A percentile compares a stretch with the other conserved stretches of the same genome.
Conservation (phyloP, 2,329 filamentous ascomycete genomes). For the Pyrenophora tritici-repentis region DNA sequence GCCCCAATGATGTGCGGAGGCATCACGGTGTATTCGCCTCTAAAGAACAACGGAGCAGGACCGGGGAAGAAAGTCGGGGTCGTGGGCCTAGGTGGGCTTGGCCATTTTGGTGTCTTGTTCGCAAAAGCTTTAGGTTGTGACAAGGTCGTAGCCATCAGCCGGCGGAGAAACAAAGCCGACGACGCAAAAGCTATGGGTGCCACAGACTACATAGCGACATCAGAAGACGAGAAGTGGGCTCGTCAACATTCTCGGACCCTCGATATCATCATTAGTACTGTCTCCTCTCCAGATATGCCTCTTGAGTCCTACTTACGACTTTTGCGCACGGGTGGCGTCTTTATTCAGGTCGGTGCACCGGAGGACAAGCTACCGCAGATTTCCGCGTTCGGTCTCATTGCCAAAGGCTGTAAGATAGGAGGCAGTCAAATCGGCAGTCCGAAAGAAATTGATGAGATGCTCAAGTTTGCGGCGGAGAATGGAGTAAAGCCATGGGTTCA, state of each 20-base stretch:
- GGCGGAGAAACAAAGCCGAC: conserved; percentile 61
- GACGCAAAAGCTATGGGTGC: conserved; percentile 68
- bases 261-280: conserved; percentile 65
- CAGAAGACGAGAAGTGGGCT: conserved; percentile 56
- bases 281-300: conserved; percentile 65
- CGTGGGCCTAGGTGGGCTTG: conserved; percentile 73
- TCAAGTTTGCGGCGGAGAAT: conserved; percentile 63
- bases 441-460: conserved; percentile 64
- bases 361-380: conserved; percentile 62
- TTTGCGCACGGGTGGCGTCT: conserved; percentile 63
- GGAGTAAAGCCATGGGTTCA: conserved; percentile 67
- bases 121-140: conserved; percentile 73
- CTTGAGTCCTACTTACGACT: conserved; percentile 65
- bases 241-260: conserved; percentile 63
- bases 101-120: conserved; percentile 74
- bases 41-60: conserved; percentile 69
- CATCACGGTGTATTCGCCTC: conserved; percentile 72
- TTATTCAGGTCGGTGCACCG: conserved; percentile 71
- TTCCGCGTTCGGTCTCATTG: conserved; percentile 63
- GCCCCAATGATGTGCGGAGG: conserved; percentile 80
- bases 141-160: conserved; percentile 67
- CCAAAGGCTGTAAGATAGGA: conserved; percentile 56
- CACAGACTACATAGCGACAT: conserved; percentile 63
- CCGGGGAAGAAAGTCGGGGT: conserved; percentile 74
- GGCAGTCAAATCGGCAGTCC: conserved; percentile 59